Evolutionary conservation across 108 stramenopile genomes (phyloP), one percentile per base, ranked within the genome.

Genomic region (Cyclotella choctawhatcheeana): DNA sequence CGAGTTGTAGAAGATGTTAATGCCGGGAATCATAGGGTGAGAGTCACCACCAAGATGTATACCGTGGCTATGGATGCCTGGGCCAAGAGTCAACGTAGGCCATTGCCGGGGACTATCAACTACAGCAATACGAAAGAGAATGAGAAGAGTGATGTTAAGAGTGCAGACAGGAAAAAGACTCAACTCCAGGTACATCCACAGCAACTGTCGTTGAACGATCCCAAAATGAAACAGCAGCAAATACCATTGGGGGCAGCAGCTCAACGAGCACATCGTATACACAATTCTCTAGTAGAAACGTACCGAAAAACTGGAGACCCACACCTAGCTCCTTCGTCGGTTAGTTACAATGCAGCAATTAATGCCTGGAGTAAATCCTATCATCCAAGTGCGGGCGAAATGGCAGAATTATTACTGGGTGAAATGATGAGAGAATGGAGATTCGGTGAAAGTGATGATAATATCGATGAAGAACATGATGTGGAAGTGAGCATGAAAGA

Each of bases 281-380:
- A 90, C 71, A 76, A 74, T 44, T 64, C 76, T 5, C 73, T 90
- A 56, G 76, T 86, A 2, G 62, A 75, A 27, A 64, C 66, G 2
- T 85, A 84, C 66, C 45, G 63, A 54, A 21, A 52, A 5, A 88
- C 89, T 0, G 53, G 55, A 0, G 78, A 90, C 80, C 24, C 44
- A n/a, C 56, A 56, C 10, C 45, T 90, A 10, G 76, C 74, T 35
- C 90, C 90, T 0, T 65, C 75, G 0, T 82, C 86, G 1, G 80
- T 86, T 43, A 79, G 73, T 43, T 89, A 76, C 77, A 88, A 88
- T 69, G 85, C 84, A 44, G 76, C 88, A 2, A 80, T 91, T 25
- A 85, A 88, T 58, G 91, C 89, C 0, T 88, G 87, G 87, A 70
- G 76, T 52, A 89, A 87, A 83, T 76, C 73, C 25, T 61, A 67